Percentiles rank a stretch among this genome's conserved stretches.
These are phyloP conservation scores for Cutaneotrichosporon dermatis DNA, from an alignment of 1,284 basidiomycete genomes.

Conservation along the genomic window DNA sequence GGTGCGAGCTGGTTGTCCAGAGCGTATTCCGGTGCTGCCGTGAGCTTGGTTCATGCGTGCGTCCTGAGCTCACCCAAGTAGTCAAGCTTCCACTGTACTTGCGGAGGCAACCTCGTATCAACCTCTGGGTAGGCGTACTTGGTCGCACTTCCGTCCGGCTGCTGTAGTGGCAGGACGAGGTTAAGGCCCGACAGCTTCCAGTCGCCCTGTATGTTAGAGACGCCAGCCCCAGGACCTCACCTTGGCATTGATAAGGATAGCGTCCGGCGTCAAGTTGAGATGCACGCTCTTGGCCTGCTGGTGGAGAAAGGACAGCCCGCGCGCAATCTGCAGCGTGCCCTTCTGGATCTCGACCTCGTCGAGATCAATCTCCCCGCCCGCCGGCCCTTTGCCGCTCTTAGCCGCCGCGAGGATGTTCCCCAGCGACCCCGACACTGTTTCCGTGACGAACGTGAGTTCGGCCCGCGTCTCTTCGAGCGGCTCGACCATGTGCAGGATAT, in stretches of 20 bases:
- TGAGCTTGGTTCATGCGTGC: background rate
- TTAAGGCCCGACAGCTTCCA: constrained; percentile 95
- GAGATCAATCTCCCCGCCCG: constrained; percentile 75
- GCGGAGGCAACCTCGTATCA: constrained; percentile 72
- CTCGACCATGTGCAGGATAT: constrained; percentile 96
- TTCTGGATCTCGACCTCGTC: constrained; percentile 77
- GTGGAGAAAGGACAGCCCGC: constrained; percentile 89
- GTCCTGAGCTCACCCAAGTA: constrained; percentile 66
- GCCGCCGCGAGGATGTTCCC: constrained; percentile 52
- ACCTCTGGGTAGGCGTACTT: constrained; percentile 85
- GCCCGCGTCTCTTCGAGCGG: constrained; percentile 88
- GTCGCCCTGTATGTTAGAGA: constrained; percentile 64
- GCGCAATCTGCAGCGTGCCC: constrained; percentile 87
- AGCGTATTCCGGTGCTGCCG: constrained; percentile 85
- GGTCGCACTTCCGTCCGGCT: constrained; percentile 66
- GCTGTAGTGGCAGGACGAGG: constrained; percentile 71
- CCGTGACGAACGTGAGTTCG: constrained; percentile 89
- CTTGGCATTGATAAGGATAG: constrained; percentile 76
- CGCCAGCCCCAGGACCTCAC: constrained; percentile 54
- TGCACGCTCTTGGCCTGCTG: constrained; percentile 86
- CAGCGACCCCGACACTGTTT: constrained; percentile 67
- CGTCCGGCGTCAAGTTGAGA: constrained; percentile 80
- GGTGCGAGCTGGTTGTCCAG: constrained; percentile 81
- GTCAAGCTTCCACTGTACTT: constrained; percentile 88
- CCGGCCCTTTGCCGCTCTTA: constrained; percentile 56